A percentile compares a stretch with the other conserved stretches of the same genome.
Conservation (phyloP, 2,329 filamentous ascomycete genomes). For the Lecanoromycetidae sp. region DNA sequence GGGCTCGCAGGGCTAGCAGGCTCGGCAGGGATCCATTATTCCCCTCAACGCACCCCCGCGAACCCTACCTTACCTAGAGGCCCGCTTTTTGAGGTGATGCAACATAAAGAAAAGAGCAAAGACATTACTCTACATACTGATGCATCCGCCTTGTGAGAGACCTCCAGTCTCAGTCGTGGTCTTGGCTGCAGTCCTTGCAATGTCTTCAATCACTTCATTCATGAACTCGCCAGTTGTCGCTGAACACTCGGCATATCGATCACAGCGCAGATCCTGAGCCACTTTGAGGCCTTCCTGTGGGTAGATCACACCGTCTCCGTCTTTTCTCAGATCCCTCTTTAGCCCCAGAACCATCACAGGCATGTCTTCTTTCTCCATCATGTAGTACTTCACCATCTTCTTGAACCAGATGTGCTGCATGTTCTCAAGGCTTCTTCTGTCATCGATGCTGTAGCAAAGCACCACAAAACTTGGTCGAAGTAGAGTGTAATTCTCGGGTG, state of each 20-base stretch:
- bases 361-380: conserved; percentile 34
- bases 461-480: conserved; percentile 43
- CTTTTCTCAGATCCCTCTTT: conserved; percentile 43
- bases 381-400: conserved; percentile 39
- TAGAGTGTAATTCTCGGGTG: conserved; percentile 45
- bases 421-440: conserved; percentile 38
- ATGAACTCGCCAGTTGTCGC: conserved; percentile 49
- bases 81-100: no score
- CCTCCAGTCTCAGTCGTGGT: conserved; percentile 20
- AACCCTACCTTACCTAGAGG: no score
- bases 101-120: no score
- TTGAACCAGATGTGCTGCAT: conserved; percentile 36
- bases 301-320: conserved; percentile 33
- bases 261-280: conserved; percentile 48
- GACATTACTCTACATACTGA: conserved; percentile 12
- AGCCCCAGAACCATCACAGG: conserved; percentile 49
- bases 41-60: no score
- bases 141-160: conserved; percentile 13
- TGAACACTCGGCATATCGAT: conserved; percentile 52
- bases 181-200: conserved; percentile 29
- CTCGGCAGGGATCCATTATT: no score
- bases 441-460: conserved; percentile 46
- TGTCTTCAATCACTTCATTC: conserved; percentile 47
- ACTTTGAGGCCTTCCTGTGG: conserved; percentile 41
- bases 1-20: no score